Evolutionary conservation across 331 rosid species (phyloP).

Genomic region (Malus hybrid): DNA sequence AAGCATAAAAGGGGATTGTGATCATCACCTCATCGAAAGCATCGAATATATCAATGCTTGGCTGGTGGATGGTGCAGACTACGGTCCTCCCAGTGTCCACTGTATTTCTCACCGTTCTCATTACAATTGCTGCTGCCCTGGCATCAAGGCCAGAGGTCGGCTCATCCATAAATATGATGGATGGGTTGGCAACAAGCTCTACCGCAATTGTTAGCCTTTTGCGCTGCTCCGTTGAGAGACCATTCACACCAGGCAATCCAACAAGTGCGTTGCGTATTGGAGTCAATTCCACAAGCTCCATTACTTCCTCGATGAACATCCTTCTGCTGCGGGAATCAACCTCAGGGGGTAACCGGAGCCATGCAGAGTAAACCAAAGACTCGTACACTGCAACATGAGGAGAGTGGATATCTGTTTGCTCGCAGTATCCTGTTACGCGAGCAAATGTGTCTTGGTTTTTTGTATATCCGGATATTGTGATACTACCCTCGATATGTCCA

Average conservation of each 20-base stretch:
- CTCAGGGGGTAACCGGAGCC: constrained; percentile 48
- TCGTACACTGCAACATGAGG: constrained; percentile 22
- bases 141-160: constrained; percentile 4
- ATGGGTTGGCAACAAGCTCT: constrained; percentile 2
- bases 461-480: constrained; percentile 42
- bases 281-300: constrained; percentile 5
- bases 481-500: constrained; percentile 43
- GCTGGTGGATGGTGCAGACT: too few species aligned
- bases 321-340: constrained; percentile 24
- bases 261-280: constrained; percentile 32
- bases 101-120: not conserved
- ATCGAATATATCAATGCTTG: too few species aligned
- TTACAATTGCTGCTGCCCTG: constrained; percentile 2
- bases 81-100: too few species aligned
- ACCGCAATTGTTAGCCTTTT: not conserved
- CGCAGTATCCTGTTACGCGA: constrained; percentile 10
- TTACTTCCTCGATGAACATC: constrained; percentile 46
- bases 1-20: too few species aligned
- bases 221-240: constrained; percentile 52
- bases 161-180: not conserved
- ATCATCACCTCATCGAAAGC: too few species aligned
- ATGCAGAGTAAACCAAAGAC: constrained; percentile 49
- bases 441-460: constrained; percentile 65
- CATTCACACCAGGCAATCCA: constrained; percentile 49
- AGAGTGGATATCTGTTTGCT: not conserved